phyloP scores from a whole-genome alignment of 2,329 filamentous ascomycete genomes.

The Botrytis elliptica region DNA sequence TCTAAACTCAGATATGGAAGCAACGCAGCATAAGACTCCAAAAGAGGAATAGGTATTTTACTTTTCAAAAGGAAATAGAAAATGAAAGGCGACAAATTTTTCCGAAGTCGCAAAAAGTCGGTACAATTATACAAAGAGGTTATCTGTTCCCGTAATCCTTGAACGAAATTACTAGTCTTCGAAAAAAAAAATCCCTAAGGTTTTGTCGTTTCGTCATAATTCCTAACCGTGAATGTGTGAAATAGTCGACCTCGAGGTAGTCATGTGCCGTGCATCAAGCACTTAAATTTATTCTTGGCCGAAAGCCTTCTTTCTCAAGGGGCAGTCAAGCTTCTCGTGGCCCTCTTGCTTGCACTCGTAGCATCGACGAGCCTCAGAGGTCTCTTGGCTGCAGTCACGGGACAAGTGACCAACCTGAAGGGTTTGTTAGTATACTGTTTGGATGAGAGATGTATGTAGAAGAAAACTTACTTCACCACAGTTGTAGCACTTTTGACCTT shows the following conservation, averaged over 20 bases:
- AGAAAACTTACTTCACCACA: conserved; percentile 84
- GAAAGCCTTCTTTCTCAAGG: conserved; percentile 40
- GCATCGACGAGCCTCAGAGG: conserved; percentile 89
- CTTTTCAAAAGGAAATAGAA: conserved; percentile 17
- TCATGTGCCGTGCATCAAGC: conserved; percentile 27
- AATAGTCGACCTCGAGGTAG: conserved; percentile 30
- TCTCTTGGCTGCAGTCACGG: conserved; percentile 93
- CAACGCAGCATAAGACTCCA: conserved; percentile 18
- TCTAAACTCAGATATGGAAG: conserved; percentile 22
- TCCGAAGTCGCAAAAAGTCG: neutral
- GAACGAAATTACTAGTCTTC: conserved; percentile 38
- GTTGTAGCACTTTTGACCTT: conserved; percentile 99
- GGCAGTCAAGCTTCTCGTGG: conserved; percentile 80
- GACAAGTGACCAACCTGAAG: conserved; percentile 25
- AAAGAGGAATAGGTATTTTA: conserved; percentile 20
- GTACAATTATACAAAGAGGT: conserved; percentile 37
- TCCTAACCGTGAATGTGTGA: conserved; percentile 34
- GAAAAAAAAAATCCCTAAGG: conserved; percentile 35
- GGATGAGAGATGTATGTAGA: neutral
- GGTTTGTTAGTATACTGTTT: neutral
- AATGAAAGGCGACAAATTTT: conserved; percentile 11
- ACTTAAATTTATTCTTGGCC: conserved; percentile 53
- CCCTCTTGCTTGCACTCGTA: conserved; percentile 82
- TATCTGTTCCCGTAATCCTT: conserved; percentile 33
- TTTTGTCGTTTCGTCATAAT: conserved; percentile 32